These are phyloP conservation scores for Colletotrichum tropicicola DNA, from an alignment of 2,329 filamentous ascomycete genomes.

Conservation along the genomic window DNA sequence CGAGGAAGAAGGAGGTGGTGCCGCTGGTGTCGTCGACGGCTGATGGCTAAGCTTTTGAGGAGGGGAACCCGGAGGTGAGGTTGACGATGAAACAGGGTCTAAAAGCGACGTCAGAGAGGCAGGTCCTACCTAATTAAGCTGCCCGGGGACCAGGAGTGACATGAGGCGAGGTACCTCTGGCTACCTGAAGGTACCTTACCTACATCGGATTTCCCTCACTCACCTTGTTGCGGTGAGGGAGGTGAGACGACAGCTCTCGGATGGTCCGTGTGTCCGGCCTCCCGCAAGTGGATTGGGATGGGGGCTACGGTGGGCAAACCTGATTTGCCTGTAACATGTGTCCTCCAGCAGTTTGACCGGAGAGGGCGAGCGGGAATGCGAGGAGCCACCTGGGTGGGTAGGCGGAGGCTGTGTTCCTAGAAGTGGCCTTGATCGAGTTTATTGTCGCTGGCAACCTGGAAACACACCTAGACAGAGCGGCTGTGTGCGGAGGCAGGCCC, in stretches of 20 bases:
- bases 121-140: not conserved
- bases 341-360: not conserved
- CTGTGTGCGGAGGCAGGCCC: no score
- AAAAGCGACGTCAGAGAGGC: constrained; percentile 28
- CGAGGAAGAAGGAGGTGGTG: not conserved
- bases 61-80: constrained; percentile 19
- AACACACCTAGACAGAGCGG: no score
- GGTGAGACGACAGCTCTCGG: constrained; percentile 14
- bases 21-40: not conserved
- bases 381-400: constrained; percentile 1
- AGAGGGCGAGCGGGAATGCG: not conserved
- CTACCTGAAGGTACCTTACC: not conserved
- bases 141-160: not conserved
- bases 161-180: not conserved
- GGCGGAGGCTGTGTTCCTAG: not conserved
- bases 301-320: constrained; percentile 11
- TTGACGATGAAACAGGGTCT: constrained; percentile 23
- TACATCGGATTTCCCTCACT: constrained; percentile 15
- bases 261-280: constrained; percentile 25
- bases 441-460: no score
- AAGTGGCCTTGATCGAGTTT: not conserved
- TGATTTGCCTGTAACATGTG: constrained; percentile 10
- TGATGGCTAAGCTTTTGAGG: constrained; percentile 23
- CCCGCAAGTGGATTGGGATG: constrained; percentile 16
- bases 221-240: constrained; percentile 21